Base-by-base conservation (phyloP, 352 stramenopile genomes). In the Phytophthora citricola region DNA sequence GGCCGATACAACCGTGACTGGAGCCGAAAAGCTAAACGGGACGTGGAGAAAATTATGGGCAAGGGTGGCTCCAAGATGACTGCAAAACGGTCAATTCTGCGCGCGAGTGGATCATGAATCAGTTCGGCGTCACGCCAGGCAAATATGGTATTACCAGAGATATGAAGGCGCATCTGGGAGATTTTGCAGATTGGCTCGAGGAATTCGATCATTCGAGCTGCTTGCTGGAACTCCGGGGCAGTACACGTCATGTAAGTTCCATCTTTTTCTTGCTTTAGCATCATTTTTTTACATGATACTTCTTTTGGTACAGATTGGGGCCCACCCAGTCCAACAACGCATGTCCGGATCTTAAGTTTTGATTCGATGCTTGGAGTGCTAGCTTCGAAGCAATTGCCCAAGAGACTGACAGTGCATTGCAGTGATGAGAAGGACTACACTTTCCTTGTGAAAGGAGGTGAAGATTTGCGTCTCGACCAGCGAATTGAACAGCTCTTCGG, bases 401-500 rank as follows among this genome's bases (percentile, higher is more conserved):
- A 96, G 52, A 81, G 88, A 44, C 70, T 97, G 40, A 86, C 78
- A 7, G 63, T 96, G n/a, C 84, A 90, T 50, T 89, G 87, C 51
- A 94, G 81, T 55, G 84, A 96, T 63, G 86, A 93, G 47, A 81
- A 78, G 34, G 80, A 92, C 47, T 91, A 95, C 63, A 92, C 85
- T 4, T 96, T 94, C 43, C 74, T 96, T 7, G 87, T 98, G 2
- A 98, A 98, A 63, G 92, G 91, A 24, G 93, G 92, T 2, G 93
- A 98, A 73, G 93, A 98, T 49, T 66, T 97, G 53, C 87, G 93
- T 5, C 78, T 97, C 52, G 93, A 98, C 66, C 85, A 97, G 60
- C 87, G 93, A 49, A 97, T 98, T 50, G 88, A 98, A 59, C 90
- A 97, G 58, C 69, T 98, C 4, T 98, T 98, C 73, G 84, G 85